A percentile compares a stretch with the other conserved stretches of the same genome.
Conservation (phyloP, 305 asterid species). For the Vinca major region DNA sequence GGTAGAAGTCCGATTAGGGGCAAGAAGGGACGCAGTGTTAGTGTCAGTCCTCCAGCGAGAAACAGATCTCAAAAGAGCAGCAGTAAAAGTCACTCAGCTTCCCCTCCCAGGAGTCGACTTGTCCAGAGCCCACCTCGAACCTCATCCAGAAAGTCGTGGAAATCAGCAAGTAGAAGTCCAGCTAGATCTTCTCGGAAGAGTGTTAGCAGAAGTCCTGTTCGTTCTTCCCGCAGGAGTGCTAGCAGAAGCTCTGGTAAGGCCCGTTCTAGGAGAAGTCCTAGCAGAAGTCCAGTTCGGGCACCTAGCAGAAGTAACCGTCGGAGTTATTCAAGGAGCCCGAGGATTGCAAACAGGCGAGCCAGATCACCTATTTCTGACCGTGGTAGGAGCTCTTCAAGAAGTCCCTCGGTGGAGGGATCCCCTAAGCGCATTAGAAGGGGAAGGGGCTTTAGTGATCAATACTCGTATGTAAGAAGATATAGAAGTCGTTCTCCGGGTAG, state of each 20-base stretch:
- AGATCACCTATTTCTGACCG: conserved; percentile 62
- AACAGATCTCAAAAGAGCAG: conserved; percentile 9
- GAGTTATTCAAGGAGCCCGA: conserved; percentile 75
- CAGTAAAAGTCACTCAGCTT: conserved; percentile 41
- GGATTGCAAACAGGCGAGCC: conserved; percentile 44
- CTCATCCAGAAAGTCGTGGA: conserved; percentile 48
- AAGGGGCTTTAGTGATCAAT: conserved; percentile 91
- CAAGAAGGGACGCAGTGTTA: conserved; percentile 38
- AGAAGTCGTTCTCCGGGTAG: conserved; percentile 85
- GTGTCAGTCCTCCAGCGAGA: conserved; percentile 42
- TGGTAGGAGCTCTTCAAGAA: conserved; percentile 80
- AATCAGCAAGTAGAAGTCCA: conserved; percentile 66
- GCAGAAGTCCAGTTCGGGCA: conserved; percentile 56
- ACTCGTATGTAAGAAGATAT: conserved; percentile 65
- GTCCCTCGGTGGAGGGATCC: conserved; percentile 76
- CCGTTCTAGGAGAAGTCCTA: conserved; percentile 46
- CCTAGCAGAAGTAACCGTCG: conserved; percentile 52
- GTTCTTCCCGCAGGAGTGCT: conserved; percentile 26
- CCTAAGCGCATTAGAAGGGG: conserved; percentile 91
- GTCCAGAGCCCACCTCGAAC: conserved; percentile 48
- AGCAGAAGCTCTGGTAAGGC: conserved; percentile 38
- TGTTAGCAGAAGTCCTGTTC: conserved; percentile 19
- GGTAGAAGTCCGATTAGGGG: conserved; percentile 52
- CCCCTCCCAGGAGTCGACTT: conserved; percentile 52
- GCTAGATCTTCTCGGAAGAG: conserved; percentile 31